Base-by-base conservation (phyloP, 2,329 filamentous ascomycete species). In the Monilinia aucupariae region DNA sequence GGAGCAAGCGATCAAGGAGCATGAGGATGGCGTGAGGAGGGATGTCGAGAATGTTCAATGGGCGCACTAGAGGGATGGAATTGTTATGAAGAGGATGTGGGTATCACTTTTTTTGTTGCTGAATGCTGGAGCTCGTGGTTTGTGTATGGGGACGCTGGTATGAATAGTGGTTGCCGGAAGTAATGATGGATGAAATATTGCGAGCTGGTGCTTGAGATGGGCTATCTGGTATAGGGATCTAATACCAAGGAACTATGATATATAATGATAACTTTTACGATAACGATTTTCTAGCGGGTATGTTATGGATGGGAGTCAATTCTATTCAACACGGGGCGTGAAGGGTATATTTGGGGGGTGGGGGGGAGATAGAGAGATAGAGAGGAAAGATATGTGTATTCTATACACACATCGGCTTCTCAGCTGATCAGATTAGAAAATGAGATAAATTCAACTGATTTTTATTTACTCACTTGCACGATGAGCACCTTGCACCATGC, bases 1-100 rank as follows among this genome's bases (percentile, higher is more conserved):
- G 56, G 61, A 66, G 8, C 60, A 61, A 32, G 67, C 61, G 32
- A 64, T 27, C 27, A 27, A 34, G 6, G 47, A 49, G 10, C 65
- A 63, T 39, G 49, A 43, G 37, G 58, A 66, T 27, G 52, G 34
- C 15, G 64, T 37, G 34, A 41, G 25, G 61, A 54, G 65, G 41
- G 52, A 30, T 64, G 56, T 58, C 63, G 53, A 58, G 27, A 50
- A 41, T 53, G 59, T 47, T 1, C 17, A 22, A 32, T 59, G 54
- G 37, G 43, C 25, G 7, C 8, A 8, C 32, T 56, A 20, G 48
- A 22, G 2, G 6, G 15, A 9, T 39, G n/a, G 30, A 3, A 3
- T 2, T 20, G 2, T 22, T 12, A 45, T 22, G 37, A 20, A n/a
- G 52, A 6, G 32, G n/a, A 9, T 32, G 17, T 13, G 20, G 12